These are phyloP conservation scores for Scortechinia acanthostroma DNA, from an alignment of 2,329 filamentous ascomycete species.

Conservation along the genomic window DNA sequence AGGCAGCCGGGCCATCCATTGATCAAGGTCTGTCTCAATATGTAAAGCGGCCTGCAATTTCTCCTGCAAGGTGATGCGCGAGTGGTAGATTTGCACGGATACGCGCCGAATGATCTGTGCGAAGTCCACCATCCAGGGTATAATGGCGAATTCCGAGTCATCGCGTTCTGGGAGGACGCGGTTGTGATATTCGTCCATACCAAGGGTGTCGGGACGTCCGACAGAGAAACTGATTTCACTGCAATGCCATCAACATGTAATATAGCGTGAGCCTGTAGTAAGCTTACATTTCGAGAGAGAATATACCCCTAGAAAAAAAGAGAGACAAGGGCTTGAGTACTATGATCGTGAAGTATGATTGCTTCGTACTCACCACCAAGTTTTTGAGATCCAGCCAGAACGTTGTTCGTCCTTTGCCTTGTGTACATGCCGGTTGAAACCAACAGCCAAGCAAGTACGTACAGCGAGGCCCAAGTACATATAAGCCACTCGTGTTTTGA, in stretches of 20 bases:
- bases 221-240: conserved; percentile 38
- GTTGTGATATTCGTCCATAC: conserved; percentile 38
- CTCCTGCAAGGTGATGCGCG: conserved; percentile 18
- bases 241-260: neutral
- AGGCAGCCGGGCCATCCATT: conserved; percentile 21
- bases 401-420: neutral
- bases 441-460: conserved; percentile 34
- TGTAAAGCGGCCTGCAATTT: conserved; percentile 21
- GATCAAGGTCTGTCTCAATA: conserved; percentile 23
- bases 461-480: conserved; percentile 37
- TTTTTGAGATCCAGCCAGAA: conserved; percentile 16
- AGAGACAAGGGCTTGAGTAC: neutral
- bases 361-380: conserved; percentile 35
- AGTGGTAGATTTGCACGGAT: conserved; percentile 27
- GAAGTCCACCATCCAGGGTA: conserved; percentile 28
- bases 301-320: conserved; percentile 23
- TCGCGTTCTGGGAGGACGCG: conserved; percentile 23
- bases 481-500: conserved; percentile 32
- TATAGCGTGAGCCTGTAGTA: neutral
- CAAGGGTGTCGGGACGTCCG: conserved; percentile 36
- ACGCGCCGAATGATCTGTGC: conserved; percentile 27
- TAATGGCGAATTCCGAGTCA: conserved; percentile 23
- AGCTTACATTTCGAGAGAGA: conserved; percentile 32
- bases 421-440: conserved; percentile 29
- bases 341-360: no score